A percentile compares a stretch with the other conserved stretches of the same genome.
Evolutionary conservation across 441 rosid species (phyloP).

Genomic region (Eruca vesicaria): DNA sequence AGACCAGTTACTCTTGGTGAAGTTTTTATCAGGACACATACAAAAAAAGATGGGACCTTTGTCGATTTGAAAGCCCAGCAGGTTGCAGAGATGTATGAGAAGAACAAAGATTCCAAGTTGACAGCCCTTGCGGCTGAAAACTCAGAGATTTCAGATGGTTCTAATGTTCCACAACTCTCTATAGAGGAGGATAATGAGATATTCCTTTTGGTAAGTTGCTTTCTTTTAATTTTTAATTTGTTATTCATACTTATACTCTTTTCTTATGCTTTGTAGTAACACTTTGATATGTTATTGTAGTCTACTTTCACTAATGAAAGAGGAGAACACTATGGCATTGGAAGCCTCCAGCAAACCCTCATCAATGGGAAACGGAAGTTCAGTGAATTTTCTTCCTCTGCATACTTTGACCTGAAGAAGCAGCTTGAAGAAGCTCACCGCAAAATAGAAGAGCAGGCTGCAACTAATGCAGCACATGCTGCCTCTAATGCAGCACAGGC

Average conservation of each 20-base stretch:
- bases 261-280: not conserved
- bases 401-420: too few relatives aligned
- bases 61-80: not conserved
- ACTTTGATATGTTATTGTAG: too few relatives aligned
- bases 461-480: too few relatives aligned
- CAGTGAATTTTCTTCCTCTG: too few relatives aligned
- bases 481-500: too few relatives aligned
- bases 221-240: not conserved
- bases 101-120: not conserved
- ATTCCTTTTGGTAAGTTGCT: not conserved
- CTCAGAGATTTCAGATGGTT: not conserved
- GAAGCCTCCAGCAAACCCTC: too few relatives aligned
- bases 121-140: not conserved
- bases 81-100: not conserved
- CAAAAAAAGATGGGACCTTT: not conserved
- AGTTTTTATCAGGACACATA: not conserved
- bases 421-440: too few relatives aligned
- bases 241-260: not conserved
- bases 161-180: not conserved
- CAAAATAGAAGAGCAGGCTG: too few relatives aligned
- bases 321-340: too few relatives aligned
- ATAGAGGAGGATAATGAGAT: not conserved
- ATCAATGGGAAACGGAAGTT: too few relatives aligned
- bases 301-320: too few relatives aligned
- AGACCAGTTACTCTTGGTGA: not conserved